Conservation (phyloP, 257 asterid species). For the Solanum clarkiae region DNA sequence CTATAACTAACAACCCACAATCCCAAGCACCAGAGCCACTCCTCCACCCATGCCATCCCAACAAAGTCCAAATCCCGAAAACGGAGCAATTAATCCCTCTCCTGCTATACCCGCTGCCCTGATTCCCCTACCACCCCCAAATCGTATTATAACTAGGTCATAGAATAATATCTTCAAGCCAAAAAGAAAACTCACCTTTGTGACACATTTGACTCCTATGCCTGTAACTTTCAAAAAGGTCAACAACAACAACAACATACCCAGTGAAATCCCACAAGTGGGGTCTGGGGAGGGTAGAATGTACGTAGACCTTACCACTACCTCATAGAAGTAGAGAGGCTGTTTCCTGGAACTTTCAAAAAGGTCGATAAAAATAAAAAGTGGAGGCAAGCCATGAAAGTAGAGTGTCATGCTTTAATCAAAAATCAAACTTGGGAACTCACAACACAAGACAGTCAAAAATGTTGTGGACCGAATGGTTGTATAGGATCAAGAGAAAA, state of each 20-base stretch:
- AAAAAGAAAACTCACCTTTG: not conserved
- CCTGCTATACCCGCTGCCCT: not conserved
- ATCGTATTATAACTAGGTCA: not conserved
- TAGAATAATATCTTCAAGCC: not conserved
- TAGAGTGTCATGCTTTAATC: not conserved
- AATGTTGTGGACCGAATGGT: too few species aligned
- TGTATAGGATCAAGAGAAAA: too few species aligned
- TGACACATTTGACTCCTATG: not conserved
- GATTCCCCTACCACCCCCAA: not conserved
- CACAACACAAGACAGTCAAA: too few species aligned
- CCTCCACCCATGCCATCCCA: not conserved
- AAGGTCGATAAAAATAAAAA: not conserved
- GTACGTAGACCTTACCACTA: too few species aligned
- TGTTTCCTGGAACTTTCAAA: not conserved
- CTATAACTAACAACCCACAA: not conserved
- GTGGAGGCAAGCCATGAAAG: not conserved
- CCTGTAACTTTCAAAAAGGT: not conserved
- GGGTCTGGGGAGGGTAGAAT: too few species aligned
- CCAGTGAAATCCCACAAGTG: too few species aligned
- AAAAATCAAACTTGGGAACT: not conserved
- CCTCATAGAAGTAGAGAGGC: too few species aligned
- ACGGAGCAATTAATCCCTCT: not conserved
- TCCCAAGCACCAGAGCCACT: not conserved
- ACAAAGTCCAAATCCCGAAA: not conserved
- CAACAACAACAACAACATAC: too few species aligned